Evolutionary conservation across 2,329 filamentous ascomycete species (phyloP).

Genomic region (Paraphaeosphaeria minitans): DNA sequence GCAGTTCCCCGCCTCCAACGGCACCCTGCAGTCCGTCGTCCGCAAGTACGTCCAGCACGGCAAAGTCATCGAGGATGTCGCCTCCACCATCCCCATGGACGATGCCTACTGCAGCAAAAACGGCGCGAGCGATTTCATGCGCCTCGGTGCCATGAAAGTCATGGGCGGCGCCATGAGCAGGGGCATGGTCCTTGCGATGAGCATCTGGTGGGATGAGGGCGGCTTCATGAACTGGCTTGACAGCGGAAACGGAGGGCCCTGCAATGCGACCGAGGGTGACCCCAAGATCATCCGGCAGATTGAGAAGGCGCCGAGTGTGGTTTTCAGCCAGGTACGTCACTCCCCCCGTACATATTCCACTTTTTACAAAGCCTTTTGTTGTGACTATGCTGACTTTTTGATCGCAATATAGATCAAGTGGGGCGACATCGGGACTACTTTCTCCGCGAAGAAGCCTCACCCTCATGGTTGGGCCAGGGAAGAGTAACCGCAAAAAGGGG

Average conservation of each 20-base stretch:
- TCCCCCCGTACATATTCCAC: no score
- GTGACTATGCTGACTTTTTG: no score
- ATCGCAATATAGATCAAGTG: constrained; percentile 56
- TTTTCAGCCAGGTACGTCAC: constrained; percentile 53
- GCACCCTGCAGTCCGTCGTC: constrained; percentile 64
- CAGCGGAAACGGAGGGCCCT: constrained; percentile 58
- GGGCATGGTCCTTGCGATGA: constrained; percentile 61
- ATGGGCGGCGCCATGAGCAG: constrained; percentile 56
- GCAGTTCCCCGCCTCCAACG: constrained; percentile 66
- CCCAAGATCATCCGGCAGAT: constrained; percentile 56
- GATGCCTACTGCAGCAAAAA: constrained; percentile 37
- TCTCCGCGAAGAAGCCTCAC: constrained; percentile 25
- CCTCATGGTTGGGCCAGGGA: constrained; percentile 6
- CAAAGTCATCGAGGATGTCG: constrained; percentile 62
- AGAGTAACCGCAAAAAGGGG: background rate
- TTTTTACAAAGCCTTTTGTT: no score
- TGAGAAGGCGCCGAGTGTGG: constrained; percentile 57
- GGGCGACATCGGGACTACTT: constrained; percentile 65
- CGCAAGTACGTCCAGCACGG: constrained; percentile 70
- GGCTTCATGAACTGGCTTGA: constrained; percentile 65
- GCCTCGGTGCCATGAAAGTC: constrained; percentile 50
- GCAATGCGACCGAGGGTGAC: constrained; percentile 59
- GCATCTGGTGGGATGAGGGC: constrained; percentile 61
- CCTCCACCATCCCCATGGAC: constrained; percentile 40
- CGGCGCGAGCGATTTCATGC: constrained; percentile 35